phyloP scores from a whole-genome alignment of 805 yeast species.

The Myxozyma mucilagina region DNA sequence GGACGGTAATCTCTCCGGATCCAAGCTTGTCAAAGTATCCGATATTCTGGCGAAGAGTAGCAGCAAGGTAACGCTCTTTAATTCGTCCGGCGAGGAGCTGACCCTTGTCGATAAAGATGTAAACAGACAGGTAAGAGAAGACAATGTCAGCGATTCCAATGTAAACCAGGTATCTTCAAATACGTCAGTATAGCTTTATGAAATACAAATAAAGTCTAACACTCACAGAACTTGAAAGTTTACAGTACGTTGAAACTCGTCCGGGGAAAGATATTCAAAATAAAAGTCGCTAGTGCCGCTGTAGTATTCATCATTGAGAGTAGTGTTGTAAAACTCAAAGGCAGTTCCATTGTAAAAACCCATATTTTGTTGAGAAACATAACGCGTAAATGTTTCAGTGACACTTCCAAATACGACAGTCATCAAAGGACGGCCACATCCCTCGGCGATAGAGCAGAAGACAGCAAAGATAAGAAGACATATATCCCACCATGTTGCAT shows the following conservation, averaged over 20 bases:
- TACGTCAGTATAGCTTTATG: neutral
- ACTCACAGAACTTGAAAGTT: slow-evolving; percentile 40
- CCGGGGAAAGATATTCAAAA: slow-evolving; percentile 30
- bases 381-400: slow-evolving; percentile 43
- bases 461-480: slow-evolving; percentile 3
- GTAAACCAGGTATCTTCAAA: slow-evolving; percentile 42
- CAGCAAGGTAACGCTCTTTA: slow-evolving; percentile 33
- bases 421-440: slow-evolving; percentile 43
- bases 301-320: slow-evolving; percentile 1
- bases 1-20: slow-evolving; percentile 38
- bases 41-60: slow-evolving; percentile 36
- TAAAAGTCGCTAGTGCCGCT: neutral
- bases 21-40: slow-evolving; percentile 38
- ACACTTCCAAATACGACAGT: slow-evolving; percentile 43
- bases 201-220: neutral
- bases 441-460: slow-evolving; percentile 41
- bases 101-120: slow-evolving; percentile 44
- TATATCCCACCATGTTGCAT: slow-evolving; percentile 40
- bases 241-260: slow-evolving; percentile 40
- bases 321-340: slow-evolving; percentile 8
- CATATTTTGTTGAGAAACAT: slow-evolving; percentile 18
- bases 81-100: slow-evolving; percentile 45
- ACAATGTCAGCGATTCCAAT: slow-evolving; percentile 42
- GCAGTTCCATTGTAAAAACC: slow-evolving; percentile 4
- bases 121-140: slow-evolving; percentile 39